Percentiles rank a stretch among this genome's conserved stretches.
phyloP scores from a whole-genome alignment of 345 rosid genomes.

The Noccaea caerulescens region DNA sequence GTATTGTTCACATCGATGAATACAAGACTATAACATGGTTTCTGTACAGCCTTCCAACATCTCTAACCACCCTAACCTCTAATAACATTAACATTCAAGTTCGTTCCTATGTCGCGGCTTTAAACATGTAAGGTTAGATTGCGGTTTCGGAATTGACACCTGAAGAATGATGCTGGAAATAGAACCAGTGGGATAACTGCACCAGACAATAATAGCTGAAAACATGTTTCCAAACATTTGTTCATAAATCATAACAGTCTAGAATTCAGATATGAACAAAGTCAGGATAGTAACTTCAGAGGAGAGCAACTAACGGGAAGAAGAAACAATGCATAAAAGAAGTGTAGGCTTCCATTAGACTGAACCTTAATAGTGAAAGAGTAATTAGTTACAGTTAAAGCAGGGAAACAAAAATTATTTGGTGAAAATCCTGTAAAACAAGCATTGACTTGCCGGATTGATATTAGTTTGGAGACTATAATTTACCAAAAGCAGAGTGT shows the following conservation, averaged over 20 bases:
- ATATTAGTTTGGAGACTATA: constrained; percentile 37
- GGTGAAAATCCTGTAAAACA: constrained; percentile 27
- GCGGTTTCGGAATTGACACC: constrained; percentile 11
- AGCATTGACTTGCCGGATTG: constrained; percentile 37
- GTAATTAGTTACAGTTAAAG: constrained; percentile 38
- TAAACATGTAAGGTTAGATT: background rate
- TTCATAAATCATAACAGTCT: background rate
- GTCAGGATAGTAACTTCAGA: constrained; percentile 5
- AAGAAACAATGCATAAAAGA: constrained; percentile 27
- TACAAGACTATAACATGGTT: constrained; percentile 16
- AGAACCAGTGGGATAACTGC: constrained; percentile 1
- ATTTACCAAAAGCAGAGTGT: constrained; percentile 34
- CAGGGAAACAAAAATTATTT: constrained; percentile 28
- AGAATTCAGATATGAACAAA: constrained; percentile 5
- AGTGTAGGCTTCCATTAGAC: constrained; percentile 29
- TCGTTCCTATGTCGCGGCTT: background rate
- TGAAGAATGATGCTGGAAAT: constrained; percentile 9
- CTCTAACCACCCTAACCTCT: background rate
- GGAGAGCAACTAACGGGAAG: constrained; percentile 12
- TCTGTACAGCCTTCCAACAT: constrained; percentile 2
- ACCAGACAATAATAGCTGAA: constrained; percentile 1
- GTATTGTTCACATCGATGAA: background rate
- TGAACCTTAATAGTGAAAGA: constrained; percentile 28
- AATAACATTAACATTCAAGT: constrained; percentile 10
- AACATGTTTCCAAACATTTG: too few species aligned